Percentiles rank a stretch among this genome's conserved stretches.
Conservation (phyloP, 306 rosid genomes). For the Ochetophila trinervis region DNA sequence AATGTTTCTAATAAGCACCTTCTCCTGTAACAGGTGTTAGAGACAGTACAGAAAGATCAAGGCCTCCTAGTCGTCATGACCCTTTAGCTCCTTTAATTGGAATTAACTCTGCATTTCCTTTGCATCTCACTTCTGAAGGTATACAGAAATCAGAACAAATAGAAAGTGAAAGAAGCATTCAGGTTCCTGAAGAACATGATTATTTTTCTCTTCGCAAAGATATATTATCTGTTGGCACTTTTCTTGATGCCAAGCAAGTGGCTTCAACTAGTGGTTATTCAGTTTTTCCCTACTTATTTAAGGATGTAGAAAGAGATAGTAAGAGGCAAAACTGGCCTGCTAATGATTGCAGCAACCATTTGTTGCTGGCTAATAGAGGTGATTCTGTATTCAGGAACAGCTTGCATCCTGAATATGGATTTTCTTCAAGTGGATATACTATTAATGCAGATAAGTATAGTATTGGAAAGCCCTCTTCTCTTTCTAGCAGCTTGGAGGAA, state of each 20-base stretch:
- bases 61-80: conserved; percentile 41
- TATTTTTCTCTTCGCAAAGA: conserved; percentile 34
- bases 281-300: conserved; percentile 18
- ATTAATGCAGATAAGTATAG: conserved; percentile 32
- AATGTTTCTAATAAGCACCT: conserved; percentile 34
- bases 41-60: conserved; percentile 39
- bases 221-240: conserved; percentile 20
- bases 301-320: conserved; percentile 25
- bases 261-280: conserved; percentile 23
- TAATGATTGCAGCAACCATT: conserved; percentile 14
- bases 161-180: conserved; percentile 36
- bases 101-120: conserved; percentile 33
- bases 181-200: conserved; percentile 41
- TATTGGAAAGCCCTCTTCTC: conserved; percentile 38
- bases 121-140: conserved; percentile 38
- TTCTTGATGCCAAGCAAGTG: conserved; percentile 21
- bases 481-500: conserved; percentile 40
- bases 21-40: conserved; percentile 49
- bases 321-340: conserved; percentile 9
- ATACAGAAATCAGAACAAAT: conserved; percentile 33
- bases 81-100: conserved; percentile 36
- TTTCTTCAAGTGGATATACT: conserved; percentile 33
- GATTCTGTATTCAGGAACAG: conserved; percentile 22
- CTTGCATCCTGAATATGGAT: conserved; percentile 46
- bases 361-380: conserved; percentile 27